These are phyloP conservation scores for Arabis hirsuta DNA, from an alignment of 345 rosid genomes.

Conservation along the genomic window DNA sequence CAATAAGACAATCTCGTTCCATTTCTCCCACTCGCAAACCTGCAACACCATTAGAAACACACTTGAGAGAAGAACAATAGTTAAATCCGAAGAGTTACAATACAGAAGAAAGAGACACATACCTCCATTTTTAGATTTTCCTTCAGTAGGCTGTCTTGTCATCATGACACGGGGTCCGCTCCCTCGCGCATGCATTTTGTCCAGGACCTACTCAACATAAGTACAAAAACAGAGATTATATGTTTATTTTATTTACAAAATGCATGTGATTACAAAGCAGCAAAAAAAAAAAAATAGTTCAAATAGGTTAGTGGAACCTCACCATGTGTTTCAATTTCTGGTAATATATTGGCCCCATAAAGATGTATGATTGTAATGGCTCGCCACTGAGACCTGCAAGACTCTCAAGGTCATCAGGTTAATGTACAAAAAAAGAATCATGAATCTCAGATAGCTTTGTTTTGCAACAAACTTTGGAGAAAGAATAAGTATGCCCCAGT, in stretches of 20 bases:
- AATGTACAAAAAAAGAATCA: constrained; percentile 25
- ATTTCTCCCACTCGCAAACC: constrained; percentile 97
- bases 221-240: not conserved
- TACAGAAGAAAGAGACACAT: constrained; percentile 21
- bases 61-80: constrained; percentile 8
- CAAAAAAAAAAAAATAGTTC: not conserved
- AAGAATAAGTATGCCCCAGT: not conserved
- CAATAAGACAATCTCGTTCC: constrained; percentile 96
- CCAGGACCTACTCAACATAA: constrained; percentile 61
- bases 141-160: constrained; percentile 98
- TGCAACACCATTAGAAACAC: constrained; percentile 42
- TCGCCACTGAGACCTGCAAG: constrained; percentile 81
- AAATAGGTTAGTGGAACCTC: constrained; percentile 38
- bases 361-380: constrained; percentile 86
- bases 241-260: not conserved
- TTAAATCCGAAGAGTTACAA: constrained; percentile 16
- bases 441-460: not conserved
- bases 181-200: constrained; percentile 97
- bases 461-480: not conserved
- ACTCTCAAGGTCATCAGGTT: constrained; percentile 40
- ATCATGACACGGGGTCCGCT: constrained; percentile 86
- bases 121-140: constrained; percentile 98
- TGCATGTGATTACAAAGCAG: not conserved
- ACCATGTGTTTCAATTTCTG: constrained; percentile 98
- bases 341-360: constrained; percentile 99